Evolutionary conservation across 2,329 filamentous ascomycete genomes (phyloP).

Genomic region (Trichoderma aggressivum): DNA sequence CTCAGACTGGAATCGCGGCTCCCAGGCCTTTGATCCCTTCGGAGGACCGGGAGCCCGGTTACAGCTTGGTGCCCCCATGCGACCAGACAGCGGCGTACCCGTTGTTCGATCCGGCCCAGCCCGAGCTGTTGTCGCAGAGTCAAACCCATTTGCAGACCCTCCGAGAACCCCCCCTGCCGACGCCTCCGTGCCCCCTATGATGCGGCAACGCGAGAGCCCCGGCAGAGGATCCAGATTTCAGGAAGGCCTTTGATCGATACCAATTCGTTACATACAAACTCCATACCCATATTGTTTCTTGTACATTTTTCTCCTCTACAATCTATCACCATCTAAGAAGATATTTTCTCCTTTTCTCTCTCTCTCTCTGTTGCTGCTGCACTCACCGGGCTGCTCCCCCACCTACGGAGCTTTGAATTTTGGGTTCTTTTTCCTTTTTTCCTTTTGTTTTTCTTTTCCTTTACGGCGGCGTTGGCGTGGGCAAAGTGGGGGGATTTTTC

Average conservation of each 20-base stretch:
- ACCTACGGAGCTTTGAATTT: conserved; percentile 8
- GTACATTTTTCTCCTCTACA: neutral
- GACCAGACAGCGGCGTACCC: conserved; percentile 58
- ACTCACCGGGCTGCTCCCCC: conserved; percentile 16
- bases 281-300: conserved; percentile 2
- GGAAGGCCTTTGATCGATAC: conserved; percentile 36
- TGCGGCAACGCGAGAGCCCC: conserved; percentile 33
- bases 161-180: conserved; percentile 32
- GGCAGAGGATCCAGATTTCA: conserved; percentile 39
- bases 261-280: neutral
- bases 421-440: neutral
- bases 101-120: conserved; percentile 63
- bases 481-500: neutral
- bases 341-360: neutral
- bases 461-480: conserved; percentile 3
- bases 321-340: neutral
- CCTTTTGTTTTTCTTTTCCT: neutral
- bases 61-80: conserved; percentile 56
- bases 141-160: conserved; percentile 44
- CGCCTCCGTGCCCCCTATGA: conserved; percentile 36
- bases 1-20: conserved; percentile 54
- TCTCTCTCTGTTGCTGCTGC: neutral
- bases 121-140: conserved; percentile 57
- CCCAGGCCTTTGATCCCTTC: conserved; percentile 43
- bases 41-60: conserved; percentile 39